Evolutionary conservation across 1,284 basidiomycete species (phyloP), one percentile per base, ranked within the genome.

Genomic region (Melampsora larici-populina): DNA sequence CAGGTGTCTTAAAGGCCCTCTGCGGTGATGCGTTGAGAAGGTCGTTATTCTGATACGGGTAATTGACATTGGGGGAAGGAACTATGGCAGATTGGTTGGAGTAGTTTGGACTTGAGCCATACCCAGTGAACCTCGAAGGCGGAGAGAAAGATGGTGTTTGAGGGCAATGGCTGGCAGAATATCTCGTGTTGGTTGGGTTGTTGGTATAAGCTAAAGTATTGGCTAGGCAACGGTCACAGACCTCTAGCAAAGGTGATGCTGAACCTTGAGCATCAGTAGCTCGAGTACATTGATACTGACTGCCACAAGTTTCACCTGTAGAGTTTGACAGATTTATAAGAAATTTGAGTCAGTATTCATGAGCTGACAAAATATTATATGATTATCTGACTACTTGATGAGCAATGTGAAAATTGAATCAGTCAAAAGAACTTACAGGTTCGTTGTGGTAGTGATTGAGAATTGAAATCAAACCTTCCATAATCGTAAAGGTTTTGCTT

Each of bases 221-320:
- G 9, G 55, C 55, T 60, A 60, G 29, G 55, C 55, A 60, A 7
- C 18, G 55, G 18, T 60, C 55, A 29, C 55, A 60, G 8, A 29
- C 15, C 13, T 24, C 24, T 29, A 60, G 55, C 55, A 60, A 60
- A 24, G 55, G n/a, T 60, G 55, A 60, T 60, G 55, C n/a, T 24
- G 55, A 60, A 24, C 24, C 29, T 9, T 60, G 55, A 60, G 9
- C 55, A 24, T 60, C n/a, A 29, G 55, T 24, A 60, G n/a, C 13
- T 29, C 6, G 55, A 60, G 18, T 60, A 24, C 55, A 24, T 24
- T n/a, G 55, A n/a, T 60, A 60, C 21, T 60, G 55, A 60, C 29
- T 24, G 55, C 55, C 55, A 60, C 55, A 60, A 60, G n/a, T 60
- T 24, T 60, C 55, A 29, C 55, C 55, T 60, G n/a, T 24, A 11